Evolutionary conservation across 306 rosid species (phyloP).

Genomic region (Trifolium subterraneum): DNA sequence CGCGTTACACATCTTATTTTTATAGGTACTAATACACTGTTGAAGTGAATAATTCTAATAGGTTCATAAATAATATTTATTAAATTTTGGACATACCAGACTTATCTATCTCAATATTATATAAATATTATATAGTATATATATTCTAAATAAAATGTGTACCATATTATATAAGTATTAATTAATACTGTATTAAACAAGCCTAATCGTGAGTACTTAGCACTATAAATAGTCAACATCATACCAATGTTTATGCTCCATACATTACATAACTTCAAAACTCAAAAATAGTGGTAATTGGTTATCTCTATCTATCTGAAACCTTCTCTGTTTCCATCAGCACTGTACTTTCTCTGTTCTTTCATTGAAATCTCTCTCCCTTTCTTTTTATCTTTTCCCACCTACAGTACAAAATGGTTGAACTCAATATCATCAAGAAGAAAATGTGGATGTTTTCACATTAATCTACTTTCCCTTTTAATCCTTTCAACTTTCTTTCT

Average conservation of each 20-base stretch:
- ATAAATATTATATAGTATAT: too few relatives aligned
- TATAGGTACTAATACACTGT: too few relatives aligned
- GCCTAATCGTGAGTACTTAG: background rate
- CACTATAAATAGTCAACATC: slow-evolving; percentile 31
- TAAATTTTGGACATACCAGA: too few relatives aligned
- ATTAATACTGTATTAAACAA: too few relatives aligned
- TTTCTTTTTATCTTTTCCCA: slow-evolving; percentile 20
- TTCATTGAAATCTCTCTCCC: slow-evolving; percentile 42
- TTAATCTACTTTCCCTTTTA: slow-evolving; percentile 39
- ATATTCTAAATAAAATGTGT: too few relatives aligned
- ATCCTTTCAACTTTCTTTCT: slow-evolving; percentile 31
- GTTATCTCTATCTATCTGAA: slow-evolving; percentile 5
- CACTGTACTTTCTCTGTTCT: slow-evolving; percentile 33
- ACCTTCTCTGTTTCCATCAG: background rate
- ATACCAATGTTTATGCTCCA: slow-evolving; percentile 3
- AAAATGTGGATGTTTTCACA: slow-evolving; percentile 64
- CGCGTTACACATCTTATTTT: too few relatives aligned
- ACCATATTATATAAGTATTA: too few relatives aligned
- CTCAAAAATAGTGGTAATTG: background rate
- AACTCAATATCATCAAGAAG: slow-evolving; percentile 52
- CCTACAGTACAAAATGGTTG: slow-evolving; percentile 41
- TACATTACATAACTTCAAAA: slow-evolving; percentile 17
- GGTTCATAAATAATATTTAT: too few relatives aligned
- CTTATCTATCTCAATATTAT: too few relatives aligned
- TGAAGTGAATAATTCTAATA: too few relatives aligned